phyloP scores from a whole-genome alignment of 257 asterid genomes.

The Catharanthus roseus region DNA sequence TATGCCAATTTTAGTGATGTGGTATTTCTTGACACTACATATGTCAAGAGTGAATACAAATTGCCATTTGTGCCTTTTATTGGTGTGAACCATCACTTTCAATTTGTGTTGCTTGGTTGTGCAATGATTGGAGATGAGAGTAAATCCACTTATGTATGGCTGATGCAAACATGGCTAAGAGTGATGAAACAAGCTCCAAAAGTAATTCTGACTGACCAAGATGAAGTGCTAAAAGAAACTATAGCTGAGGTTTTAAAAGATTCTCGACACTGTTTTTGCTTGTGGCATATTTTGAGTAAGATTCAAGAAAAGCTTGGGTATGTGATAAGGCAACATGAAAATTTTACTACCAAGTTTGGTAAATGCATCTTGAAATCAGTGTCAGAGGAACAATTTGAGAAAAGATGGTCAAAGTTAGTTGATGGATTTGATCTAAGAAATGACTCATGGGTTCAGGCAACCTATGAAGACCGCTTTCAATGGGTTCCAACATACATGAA shows the following conservation, averaged over 20 bases:
- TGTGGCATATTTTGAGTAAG: slow-evolving; percentile 47
- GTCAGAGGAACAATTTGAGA: slow-evolving; percentile 38
- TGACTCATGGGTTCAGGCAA: slow-evolving; percentile 37
- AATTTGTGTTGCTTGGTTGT: slow-evolving; percentile 39
- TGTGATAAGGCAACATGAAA: slow-evolving; percentile 34
- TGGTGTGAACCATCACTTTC: slow-evolving; percentile 47
- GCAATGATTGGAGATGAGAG: slow-evolving; percentile 42
- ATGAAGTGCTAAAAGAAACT: slow-evolving; percentile 34
- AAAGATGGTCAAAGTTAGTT: slow-evolving; percentile 43
- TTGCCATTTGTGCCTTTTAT: slow-evolving; percentile 46
- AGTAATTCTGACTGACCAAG: slow-evolving; percentile 51
- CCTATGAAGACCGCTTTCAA: slow-evolving; percentile 42
- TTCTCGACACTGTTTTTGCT: slow-evolving; percentile 45
- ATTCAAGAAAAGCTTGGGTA: slow-evolving; percentile 38
- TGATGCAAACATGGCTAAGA: slow-evolving; percentile 45
- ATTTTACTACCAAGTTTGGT: slow-evolving; percentile 27
- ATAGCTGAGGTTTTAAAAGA: slow-evolving; percentile 38
- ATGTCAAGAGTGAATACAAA: slow-evolving; percentile 28
- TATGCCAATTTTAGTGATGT: slow-evolving; percentile 38
- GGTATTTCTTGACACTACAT: slow-evolving; percentile 40
- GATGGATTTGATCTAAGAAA: slow-evolving; percentile 34
- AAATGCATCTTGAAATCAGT: slow-evolving; percentile 47
- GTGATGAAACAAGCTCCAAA: slow-evolving; percentile 52
- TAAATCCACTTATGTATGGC: slow-evolving; percentile 40
- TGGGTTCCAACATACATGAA: slow-evolving; percentile 46